phyloP scores from a whole-genome alignment of 1,284 basidiomycete species.

The Sphaerobolus stellatus region DNA sequence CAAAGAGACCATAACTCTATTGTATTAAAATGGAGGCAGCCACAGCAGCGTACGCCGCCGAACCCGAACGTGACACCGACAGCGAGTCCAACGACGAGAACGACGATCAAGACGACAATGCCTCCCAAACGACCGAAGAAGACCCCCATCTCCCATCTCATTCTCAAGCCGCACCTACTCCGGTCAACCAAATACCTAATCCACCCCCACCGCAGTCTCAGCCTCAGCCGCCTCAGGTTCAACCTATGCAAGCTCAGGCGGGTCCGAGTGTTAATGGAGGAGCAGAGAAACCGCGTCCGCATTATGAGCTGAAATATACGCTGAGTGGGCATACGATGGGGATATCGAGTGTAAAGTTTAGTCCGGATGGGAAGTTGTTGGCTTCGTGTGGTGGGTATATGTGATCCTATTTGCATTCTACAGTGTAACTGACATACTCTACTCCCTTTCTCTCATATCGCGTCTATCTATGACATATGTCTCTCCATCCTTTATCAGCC shows the following conservation, averaged over 20 bases:
- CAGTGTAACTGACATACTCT: too few species aligned
- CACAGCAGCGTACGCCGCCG: too few species aligned
- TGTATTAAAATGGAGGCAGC: too few species aligned
- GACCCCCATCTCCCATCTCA: conserved; percentile 62
- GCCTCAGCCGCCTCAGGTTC: conserved; percentile 28
- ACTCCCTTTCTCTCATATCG: too few species aligned
- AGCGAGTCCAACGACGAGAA: too few species aligned
- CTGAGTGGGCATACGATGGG: conserved; percentile 73
- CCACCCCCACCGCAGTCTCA: conserved; percentile 14
- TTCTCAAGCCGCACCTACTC: conserved; percentile 33
- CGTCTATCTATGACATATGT: conserved; percentile 8
- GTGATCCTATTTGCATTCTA: conserved; percentile 14
- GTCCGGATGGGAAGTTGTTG: conserved; percentile 68
- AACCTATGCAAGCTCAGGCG: conserved; percentile 24
- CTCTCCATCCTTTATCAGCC: conserved; percentile 42
- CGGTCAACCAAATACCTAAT: conserved; percentile 23
- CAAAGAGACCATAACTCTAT: too few species aligned
- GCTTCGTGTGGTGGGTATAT: conserved; percentile 68
- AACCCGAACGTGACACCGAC: too few species aligned
- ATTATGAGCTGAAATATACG: conserved; percentile 63
- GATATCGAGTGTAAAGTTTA: conserved; percentile 78
- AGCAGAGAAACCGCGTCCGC: conserved; percentile 37
- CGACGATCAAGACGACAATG: conserved; percentile 62
- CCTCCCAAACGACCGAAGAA: conserved; percentile 80
- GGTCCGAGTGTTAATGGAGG: conserved; percentile 3